Base-by-base conservation (phyloP, 108 stramenopile genomes). In the Discostella stelligeroides region DNA sequence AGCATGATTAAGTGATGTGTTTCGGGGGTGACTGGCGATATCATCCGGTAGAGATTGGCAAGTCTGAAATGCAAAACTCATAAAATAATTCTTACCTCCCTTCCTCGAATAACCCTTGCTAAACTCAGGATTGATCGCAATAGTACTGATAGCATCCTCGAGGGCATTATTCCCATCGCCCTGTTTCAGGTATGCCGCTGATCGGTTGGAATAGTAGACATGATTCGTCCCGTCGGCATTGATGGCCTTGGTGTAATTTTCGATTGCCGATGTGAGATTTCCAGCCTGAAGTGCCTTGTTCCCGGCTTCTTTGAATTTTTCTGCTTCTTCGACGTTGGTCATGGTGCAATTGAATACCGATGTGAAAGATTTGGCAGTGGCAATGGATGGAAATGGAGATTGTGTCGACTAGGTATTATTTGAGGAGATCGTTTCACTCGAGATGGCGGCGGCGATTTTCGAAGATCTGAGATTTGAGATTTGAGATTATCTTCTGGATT, bases 191-290 rank as follows among this genome's bases (percentile, higher is more conserved):
- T 97, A 96, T 17, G 99, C 98, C 12, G 98, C 98, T 20, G 92
- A 93, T n/a, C 99, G 90, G 80, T 99, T 98, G 73, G 88, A 89
- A 78, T 83, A 98, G 80, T 92, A 98, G 23, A 97, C 92, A 81
- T 97, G 96, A 76, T 97, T 96, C 79, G 86, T 55, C 20, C 94
- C 95, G 58, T 99, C 97, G 55, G 91, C 63, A 60, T 91, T 82
- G 73, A 99, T 99, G 54, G 98, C 98, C 57, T 93, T 84, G 50
- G 97, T 95, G 91, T 99, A 99, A 37, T 81, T 53, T 63, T 90
- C 89, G 68, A 99, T 97, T 42, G 99, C 99, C 41, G 90, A 86
- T 42, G 97, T 91, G 62, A 85, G 82, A 43, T 98, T 91, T 30
- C 92, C 87, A 1, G 87, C 85, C 72, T 98, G 82, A 66, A 99